Conservation (phyloP, 2,329 filamentous ascomycete genomes). For the Fusarium pininemorale region DNA sequence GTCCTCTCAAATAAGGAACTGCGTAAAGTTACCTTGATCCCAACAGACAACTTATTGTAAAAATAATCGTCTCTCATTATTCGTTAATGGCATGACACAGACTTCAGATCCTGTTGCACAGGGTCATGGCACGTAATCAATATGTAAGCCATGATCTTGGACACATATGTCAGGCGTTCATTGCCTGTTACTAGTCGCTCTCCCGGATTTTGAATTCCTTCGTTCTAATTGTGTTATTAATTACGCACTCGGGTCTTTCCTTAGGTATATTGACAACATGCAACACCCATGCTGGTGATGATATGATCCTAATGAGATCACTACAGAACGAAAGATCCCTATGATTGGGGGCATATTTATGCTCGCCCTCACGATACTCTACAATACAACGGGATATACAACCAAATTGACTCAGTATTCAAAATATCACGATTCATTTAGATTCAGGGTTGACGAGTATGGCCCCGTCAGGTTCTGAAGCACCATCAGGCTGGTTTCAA, state of each 20-base stretch:
- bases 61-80: fast-evolving
- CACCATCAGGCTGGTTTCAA: not conserved
- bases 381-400: fast-evolving
- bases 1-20: not conserved
- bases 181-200: not conserved
- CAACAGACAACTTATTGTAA: not conserved
- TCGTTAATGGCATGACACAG: fast-evolving
- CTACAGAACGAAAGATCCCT: not conserved
- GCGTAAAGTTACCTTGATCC: not conserved
- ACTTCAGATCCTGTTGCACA: not conserved
- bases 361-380: not conserved
- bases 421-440: too few relatives aligned
- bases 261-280: not conserved
- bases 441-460: too few relatives aligned
- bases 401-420: not conserved
- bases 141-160: not conserved
- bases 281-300: not conserved
- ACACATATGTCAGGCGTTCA: not conserved
- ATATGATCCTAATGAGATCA: not conserved
- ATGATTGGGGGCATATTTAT: not conserved
- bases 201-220: not conserved
- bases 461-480: not conserved
- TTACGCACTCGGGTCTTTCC: not conserved
- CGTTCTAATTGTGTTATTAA: not conserved
- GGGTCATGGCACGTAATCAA: not conserved